Evolutionary conservation across 177 flowering plant species (phyloP).

Genomic region (Vitis hybrid): DNA sequence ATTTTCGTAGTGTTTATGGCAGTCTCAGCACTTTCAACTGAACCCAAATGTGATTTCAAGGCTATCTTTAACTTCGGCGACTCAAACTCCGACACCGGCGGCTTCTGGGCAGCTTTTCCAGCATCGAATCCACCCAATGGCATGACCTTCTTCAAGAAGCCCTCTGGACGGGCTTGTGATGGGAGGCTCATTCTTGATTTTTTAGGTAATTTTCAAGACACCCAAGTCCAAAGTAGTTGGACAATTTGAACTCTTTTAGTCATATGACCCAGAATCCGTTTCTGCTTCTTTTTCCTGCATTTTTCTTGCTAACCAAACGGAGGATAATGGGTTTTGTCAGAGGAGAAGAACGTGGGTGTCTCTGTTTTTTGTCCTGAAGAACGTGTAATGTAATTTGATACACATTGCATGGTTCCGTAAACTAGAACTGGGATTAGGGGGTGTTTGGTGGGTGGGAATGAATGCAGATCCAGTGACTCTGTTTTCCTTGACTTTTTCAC

Average conservation of each 20-base stretch:
- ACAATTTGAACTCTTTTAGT: too few relatives aligned
- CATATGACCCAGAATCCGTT: too few relatives aligned
- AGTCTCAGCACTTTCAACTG: slow-evolving; percentile 9
- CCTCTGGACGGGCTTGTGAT: slow-evolving; percentile 78
- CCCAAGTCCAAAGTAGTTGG: too few relatives aligned
- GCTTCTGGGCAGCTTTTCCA: slow-evolving; percentile 87
- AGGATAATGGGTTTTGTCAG: too few relatives aligned
- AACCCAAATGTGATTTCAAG: slow-evolving; percentile 54
- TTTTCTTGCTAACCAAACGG: not conserved
- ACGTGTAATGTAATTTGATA: too few relatives aligned
- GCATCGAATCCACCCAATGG: slow-evolving; percentile 60
- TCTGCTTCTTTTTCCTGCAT: not conserved
- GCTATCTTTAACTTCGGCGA: slow-evolving; percentile 94
- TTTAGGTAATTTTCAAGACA: slow-evolving; percentile 38
- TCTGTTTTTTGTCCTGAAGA: too few relatives aligned
- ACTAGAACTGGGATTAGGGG: too few relatives aligned
- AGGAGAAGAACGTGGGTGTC: too few relatives aligned
- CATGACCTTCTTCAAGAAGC: slow-evolving; percentile 75
- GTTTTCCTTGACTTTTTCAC: too few relatives aligned
- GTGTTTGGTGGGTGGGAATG: too few relatives aligned
- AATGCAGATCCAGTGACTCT: too few relatives aligned
- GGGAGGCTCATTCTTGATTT: slow-evolving; percentile 78
- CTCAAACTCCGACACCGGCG: slow-evolving; percentile 89
- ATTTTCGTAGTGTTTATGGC: slow-evolving; percentile 18
- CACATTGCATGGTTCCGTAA: too few relatives aligned